Evolutionary conservation across 352 stramenopile species (phyloP).

Genomic region (Phytopythium ostracodes): DNA sequence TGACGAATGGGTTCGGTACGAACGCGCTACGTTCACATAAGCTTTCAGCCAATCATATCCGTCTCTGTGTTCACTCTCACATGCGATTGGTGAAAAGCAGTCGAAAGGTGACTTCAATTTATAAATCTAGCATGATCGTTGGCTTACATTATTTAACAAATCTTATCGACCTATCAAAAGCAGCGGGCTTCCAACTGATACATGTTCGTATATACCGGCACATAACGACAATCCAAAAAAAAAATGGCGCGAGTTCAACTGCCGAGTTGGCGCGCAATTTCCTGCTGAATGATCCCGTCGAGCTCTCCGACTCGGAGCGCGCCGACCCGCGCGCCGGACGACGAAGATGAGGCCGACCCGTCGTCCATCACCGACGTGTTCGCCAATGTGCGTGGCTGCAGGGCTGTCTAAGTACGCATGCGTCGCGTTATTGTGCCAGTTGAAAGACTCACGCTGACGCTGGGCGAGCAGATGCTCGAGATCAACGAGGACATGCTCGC

Average conservation of each 20-base stretch:
- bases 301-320: constrained; percentile 12
- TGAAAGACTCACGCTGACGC: no score
- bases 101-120: no score
- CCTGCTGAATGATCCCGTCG: neutral
- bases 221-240: neutral
- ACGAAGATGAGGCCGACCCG: constrained; percentile 34
- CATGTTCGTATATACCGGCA: neutral
- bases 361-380: constrained; percentile 69
- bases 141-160: neutral
- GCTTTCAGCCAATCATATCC: neutral
- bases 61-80: no score
- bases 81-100: no score
- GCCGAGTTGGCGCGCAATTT: constrained; percentile 13
- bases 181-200: neutral
- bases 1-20: no score
- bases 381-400: constrained; percentile 32
- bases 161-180: neutral
- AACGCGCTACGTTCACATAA: neutral
- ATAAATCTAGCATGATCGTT: no score
- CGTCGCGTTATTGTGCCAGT: no score
- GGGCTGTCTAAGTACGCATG: neutral
- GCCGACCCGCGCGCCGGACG: constrained; percentile 5
- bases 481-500: constrained; percentile 74
- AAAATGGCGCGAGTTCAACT: constrained; percentile 2
- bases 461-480: constrained; percentile 75